Evolutionary conservation across 176 grass and related monocot genomes (phyloP).

Genomic region (Otatea glauca): DNA sequence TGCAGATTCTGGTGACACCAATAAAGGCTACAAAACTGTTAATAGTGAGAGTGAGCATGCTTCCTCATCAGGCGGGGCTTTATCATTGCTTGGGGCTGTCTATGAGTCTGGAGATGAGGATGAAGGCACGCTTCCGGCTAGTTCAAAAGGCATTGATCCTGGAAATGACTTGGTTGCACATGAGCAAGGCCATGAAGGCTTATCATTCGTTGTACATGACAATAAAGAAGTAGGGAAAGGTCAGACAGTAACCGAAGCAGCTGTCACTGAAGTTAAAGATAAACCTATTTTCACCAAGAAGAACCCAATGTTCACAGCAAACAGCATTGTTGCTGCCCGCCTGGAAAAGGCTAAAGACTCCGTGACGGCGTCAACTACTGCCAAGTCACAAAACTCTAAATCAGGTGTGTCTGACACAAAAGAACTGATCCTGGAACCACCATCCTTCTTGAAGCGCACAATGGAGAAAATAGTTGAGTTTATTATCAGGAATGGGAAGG

Average conservation of each 20-base stretch:
- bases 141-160: conserved; percentile 25
- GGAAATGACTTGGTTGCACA: conserved; percentile 18
- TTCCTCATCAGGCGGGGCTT: conserved; percentile 51
- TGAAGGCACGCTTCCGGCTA: conserved; percentile 44
- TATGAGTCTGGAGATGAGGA: conserved; percentile 88
- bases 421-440: conserved; percentile 78
- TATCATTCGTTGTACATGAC: conserved; percentile 23
- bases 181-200: conserved; percentile 24
- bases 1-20: conserved; percentile 10
- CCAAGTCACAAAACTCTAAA: conserved; percentile 37
- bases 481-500: conserved; percentile 83
- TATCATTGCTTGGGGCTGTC: conserved; percentile 85
- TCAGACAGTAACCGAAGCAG: not conserved
- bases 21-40: conserved; percentile 36
- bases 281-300: conserved; percentile 67
- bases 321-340: conserved; percentile 37
- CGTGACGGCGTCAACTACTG: not conserved
- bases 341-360: conserved; percentile 52
- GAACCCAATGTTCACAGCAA: conserved; percentile 50
- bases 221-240: conserved; percentile 48
- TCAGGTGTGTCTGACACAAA: conserved; percentile 54
- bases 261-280: conserved; percentile 44
- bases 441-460: conserved; percentile 73
- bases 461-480: conserved; percentile 98
- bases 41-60: conserved; percentile 28